Percentiles rank a stretch among this genome's conserved stretches.
These are phyloP conservation scores for Phytomonas francai DNA, from an alignment of 208 protist species.

Conservation along the genomic window DNA sequence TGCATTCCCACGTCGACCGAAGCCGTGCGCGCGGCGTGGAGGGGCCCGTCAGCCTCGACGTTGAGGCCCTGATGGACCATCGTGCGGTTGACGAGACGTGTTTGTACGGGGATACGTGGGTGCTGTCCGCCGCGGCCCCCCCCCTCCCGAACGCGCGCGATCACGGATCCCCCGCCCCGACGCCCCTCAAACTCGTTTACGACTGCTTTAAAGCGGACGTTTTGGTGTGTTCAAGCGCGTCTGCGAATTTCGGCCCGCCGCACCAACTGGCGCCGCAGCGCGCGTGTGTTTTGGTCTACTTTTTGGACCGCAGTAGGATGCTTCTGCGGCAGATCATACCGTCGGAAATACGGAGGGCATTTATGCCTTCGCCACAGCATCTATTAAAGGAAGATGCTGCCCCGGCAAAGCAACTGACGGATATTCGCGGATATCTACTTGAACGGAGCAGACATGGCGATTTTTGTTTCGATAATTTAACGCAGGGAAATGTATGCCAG, in stretches of 20 bases:
- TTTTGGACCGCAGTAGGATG: slow-evolving; percentile 21
- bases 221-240: slow-evolving; percentile 31
- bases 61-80: slow-evolving; percentile 27
- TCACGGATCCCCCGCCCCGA: neutral
- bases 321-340: slow-evolving; percentile 50
- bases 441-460: neutral
- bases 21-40: neutral
- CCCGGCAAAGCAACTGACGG: neutral
- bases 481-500: neutral
- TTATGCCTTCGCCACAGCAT: slow-evolving; percentile 9
- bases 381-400: neutral
- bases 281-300: slow-evolving; percentile 41
- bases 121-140: slow-evolving; percentile 9
- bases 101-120: slow-evolving; percentile 52
- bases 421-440: neutral
- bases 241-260: slow-evolving; percentile 21
- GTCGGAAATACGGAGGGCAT: slow-evolving; percentile 35
- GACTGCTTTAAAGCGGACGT: slow-evolving; percentile 19
- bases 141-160: too few species aligned
- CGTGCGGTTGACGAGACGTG: slow-evolving; percentile 32
- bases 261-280: slow-evolving; percentile 27
- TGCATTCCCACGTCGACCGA: neutral
- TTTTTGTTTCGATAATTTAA: neutral
- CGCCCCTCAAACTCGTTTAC: neutral
- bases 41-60: neutral